These are phyloP conservation scores for Pseudocercospora pini-densiflorae DNA, from an alignment of 2,329 filamentous ascomycete genomes.

Conservation along the genomic window DNA sequence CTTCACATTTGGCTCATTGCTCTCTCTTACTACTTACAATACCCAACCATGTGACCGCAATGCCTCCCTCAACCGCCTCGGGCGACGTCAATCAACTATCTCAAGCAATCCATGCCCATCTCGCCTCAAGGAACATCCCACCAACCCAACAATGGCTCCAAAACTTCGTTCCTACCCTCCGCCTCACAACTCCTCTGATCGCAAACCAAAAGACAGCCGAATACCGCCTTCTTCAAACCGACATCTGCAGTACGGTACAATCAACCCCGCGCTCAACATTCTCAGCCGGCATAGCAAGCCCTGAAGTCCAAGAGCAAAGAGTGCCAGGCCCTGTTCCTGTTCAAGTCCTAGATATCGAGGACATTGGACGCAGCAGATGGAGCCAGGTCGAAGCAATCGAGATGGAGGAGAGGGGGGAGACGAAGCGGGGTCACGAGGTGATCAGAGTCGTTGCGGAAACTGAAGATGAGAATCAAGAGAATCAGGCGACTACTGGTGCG, in stretches of 20 bases:
- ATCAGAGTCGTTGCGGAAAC: constrained; percentile 69
- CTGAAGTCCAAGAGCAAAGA: constrained; percentile 58
- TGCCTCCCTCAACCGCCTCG: constrained; percentile 16
- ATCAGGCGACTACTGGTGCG: constrained; percentile 20
- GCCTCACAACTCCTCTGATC: constrained; percentile 64
- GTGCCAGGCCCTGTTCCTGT: constrained; percentile 70
- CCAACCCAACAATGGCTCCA: constrained; percentile 67
- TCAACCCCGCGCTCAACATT: constrained; percentile 52
- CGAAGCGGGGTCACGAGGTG: constrained; percentile 76
- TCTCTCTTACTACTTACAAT: too few relatives aligned
- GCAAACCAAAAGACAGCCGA: constrained; percentile 79
- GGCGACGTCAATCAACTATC: constrained; percentile 2
- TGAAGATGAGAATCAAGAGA: constrained; percentile 46
- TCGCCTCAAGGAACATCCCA: constrained; percentile 46
- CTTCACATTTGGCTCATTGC: too few relatives aligned
- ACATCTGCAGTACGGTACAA: constrained; percentile 68
- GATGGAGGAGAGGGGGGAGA: constrained; percentile 72
- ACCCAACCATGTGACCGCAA: constrained; percentile 21
- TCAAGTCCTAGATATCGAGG: constrained; percentile 85
- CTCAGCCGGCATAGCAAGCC: constrained; percentile 62
- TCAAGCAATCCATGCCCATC: constrained; percentile 18
- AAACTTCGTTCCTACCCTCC: constrained; percentile 61
- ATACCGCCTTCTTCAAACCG: constrained; percentile 76
- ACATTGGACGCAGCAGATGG: constrained; percentile 80
- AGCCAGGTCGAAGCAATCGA: constrained; percentile 85